Evolutionary conservation across 176 grass and related monocot species (phyloP).

Genomic region (Avena insularis): DNA sequence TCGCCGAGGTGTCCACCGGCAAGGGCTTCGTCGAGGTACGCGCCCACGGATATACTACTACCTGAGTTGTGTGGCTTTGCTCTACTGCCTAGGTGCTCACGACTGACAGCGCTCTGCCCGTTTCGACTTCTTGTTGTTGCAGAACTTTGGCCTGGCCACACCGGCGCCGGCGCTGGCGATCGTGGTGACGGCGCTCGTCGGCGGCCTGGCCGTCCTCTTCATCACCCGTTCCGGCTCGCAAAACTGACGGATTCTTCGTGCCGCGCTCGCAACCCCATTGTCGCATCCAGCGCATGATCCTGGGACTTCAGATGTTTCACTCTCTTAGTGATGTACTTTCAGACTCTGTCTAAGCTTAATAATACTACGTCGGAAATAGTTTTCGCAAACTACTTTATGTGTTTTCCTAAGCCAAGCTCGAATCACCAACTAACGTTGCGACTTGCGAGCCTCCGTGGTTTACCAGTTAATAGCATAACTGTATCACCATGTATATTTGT

Average conservation of each 20-base stretch:
- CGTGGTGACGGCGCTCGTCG: constrained; percentile 70
- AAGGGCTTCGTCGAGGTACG: constrained; percentile 78
- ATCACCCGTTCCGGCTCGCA: constrained; percentile 70
- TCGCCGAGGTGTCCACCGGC: constrained; percentile 77
- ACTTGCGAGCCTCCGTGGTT: background rate
- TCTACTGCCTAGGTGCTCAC: constrained; percentile 42
- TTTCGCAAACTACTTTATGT: background rate
- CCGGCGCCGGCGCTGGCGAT: constrained; percentile 70
- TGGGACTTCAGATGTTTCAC: constrained; percentile 7
- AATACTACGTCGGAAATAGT: background rate
- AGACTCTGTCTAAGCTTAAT: background rate
- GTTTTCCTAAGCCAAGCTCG: background rate
- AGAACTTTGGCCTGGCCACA: constrained; percentile 73
- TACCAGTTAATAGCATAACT: background rate
- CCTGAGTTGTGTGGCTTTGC: background rate
- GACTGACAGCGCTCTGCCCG: background rate
- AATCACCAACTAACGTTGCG: background rate
- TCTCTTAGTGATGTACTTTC: background rate
- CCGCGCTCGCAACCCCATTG: background rate
- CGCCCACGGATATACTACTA: background rate
- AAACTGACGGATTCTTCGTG: constrained; percentile 43
- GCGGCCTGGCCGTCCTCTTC: constrained; percentile 75
- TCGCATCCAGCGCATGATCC: background rate
- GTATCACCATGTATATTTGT: background rate
- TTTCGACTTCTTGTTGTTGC: constrained; percentile 30